These are phyloP conservation scores for Solanum hybrid DNA, from an alignment of 305 asterid species.

Conservation along the genomic window DNA sequence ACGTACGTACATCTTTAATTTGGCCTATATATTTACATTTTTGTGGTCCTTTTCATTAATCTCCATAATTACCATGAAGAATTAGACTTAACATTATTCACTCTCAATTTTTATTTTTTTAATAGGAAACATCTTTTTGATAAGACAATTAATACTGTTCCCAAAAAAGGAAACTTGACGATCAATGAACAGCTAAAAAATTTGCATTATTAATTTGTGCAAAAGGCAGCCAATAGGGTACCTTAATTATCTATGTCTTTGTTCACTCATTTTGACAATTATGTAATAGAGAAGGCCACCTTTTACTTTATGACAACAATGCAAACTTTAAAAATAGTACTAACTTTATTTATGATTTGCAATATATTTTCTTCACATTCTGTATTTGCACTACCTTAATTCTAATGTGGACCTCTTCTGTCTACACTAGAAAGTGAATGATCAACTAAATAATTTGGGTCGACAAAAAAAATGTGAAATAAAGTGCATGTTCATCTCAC, in stretches of 20 bases:
- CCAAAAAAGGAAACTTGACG: neutral
- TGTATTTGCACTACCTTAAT: neutral
- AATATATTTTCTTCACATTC: neutral
- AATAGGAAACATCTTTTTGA: neutral
- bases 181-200: neutral
- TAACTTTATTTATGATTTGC: neutral
- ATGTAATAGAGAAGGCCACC: neutral
- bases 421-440: neutral
- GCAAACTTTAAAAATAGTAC: neutral
- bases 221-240: neutral
- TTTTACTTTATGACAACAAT: neutral
- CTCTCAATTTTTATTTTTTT: neutral
- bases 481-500: neutral
- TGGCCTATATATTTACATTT: neutral
- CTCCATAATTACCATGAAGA: neutral
- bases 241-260: neutral
- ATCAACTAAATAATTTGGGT: neutral
- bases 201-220: neutral
- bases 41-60: neutral
- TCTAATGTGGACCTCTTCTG: neutral
- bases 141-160: neutral
- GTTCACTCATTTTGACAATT: conserved; percentile 1
- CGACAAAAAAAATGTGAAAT: neutral
- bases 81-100: neutral
- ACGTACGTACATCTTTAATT: neutral